These are phyloP conservation scores for Clonostachys byssicola DNA, from an alignment of 2,329 filamentous ascomycete species.

Conservation along the genomic window DNA sequence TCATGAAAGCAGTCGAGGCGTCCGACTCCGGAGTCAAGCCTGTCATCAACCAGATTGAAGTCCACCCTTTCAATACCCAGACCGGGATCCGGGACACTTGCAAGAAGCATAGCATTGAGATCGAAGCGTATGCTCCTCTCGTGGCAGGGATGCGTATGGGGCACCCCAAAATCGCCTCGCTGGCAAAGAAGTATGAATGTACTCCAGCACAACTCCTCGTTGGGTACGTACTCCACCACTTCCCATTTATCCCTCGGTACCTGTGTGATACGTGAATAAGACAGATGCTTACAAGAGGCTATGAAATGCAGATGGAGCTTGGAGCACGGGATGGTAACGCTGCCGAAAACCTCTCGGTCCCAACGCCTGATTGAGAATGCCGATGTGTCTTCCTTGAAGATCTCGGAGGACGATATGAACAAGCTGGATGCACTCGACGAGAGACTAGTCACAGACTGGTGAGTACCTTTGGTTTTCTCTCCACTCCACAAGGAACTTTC, in stretches of 20 bases:
- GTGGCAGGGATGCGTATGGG: conserved; percentile 67
- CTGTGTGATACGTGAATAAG: not conserved
- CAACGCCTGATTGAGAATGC: conserved; percentile 64
- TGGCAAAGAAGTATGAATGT: conserved; percentile 66
- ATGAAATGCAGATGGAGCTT: conserved; percentile 59
- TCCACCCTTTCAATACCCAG: conserved; percentile 79
- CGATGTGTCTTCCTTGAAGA: conserved; percentile 54
- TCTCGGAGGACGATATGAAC: conserved; percentile 59
- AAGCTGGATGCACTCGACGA: conserved; percentile 64
- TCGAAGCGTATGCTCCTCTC: conserved; percentile 79
- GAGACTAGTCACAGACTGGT: conserved; percentile 67
- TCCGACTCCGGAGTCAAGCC: conserved; percentile 59
- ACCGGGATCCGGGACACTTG: conserved; percentile 63
- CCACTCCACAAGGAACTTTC: no score
- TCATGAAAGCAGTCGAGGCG: conserved; percentile 38
- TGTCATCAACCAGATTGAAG: conserved; percentile 75
- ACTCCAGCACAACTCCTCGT: conserved; percentile 72
- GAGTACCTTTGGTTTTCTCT: not conserved
- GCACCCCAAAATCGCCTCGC: conserved; percentile 55
- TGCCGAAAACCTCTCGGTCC: conserved; percentile 67
- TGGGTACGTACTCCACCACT: conserved; percentile 21
- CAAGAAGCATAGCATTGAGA: conserved; percentile 59
- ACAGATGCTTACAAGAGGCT: not conserved
- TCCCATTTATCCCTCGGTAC: not conserved
- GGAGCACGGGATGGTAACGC: conserved; percentile 67